Base-by-base conservation (phyloP, 2,329 filamentous ascomycete species). In the Emericellopsis atlantica region DNA sequence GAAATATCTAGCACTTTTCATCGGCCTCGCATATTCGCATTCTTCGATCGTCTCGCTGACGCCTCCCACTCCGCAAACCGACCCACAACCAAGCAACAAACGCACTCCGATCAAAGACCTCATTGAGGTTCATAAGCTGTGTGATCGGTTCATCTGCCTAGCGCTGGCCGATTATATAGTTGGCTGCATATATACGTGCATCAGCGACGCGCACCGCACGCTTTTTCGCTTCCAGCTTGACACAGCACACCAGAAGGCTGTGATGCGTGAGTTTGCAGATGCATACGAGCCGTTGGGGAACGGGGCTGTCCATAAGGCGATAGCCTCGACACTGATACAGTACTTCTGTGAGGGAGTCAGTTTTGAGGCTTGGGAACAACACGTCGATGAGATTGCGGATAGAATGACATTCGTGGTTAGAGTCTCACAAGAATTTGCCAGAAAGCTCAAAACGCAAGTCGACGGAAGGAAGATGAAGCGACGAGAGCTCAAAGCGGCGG, bases 91-190 rank as follows among this genome's bases (percentile, higher is more conserved):
- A 11, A 43, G 43, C 14, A 45, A 43, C 3, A 44, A 47, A n/a
- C 49, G 49, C 36, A 54, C 56, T 9, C 48, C 54, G 6, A 48
- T 61, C 18, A 43, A 49, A 12, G 58, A 61, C 40, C 58, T 49
- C 15, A 43, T 61, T 26, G 57, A 61, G 36, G 58, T 61, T 4
- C 59, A 53, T 44, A 61, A 60, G 47, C 51, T 61, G 9, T 60
- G 58, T 40, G 58, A 61, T 32, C 52, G 57, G 11, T 61, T 61
- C 40, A 41, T 60, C 12, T 58, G 57, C 40, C 40, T 42, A 1
- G 31, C 41, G 4, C 59, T 61, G 51, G 51, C 46, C 3, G 42
- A 45, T 0, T 60, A 53, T 21, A 54, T 61, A 22, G 36, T 47
- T n/a, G 39, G 45, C 8, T 60, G 54, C 41, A 56, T 60, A 37